These are phyloP conservation scores for Plasmodium cynomolgi DNA, from an alignment of 169 alveolate species.

Conservation along the genomic window DNA sequence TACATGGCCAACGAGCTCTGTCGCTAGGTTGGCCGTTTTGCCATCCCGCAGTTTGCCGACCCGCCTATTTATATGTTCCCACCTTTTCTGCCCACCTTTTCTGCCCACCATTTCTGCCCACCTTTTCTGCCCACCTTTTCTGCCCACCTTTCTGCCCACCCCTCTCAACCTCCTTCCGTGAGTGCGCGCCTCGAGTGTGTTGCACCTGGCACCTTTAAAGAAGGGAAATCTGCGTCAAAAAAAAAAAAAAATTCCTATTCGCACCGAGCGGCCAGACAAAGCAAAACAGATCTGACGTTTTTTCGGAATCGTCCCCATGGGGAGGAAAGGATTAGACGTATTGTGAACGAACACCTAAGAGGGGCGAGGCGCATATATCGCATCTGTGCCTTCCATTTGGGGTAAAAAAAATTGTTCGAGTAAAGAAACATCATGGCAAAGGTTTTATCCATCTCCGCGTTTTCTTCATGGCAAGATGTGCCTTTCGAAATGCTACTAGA, in stretches of 20 bases:
- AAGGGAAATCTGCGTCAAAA: background rate
- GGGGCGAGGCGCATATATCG: background rate
- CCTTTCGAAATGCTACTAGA: background rate
- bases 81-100: background rate
- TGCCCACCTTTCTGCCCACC: background rate
- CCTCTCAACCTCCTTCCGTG: background rate
- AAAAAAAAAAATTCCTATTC: background rate
- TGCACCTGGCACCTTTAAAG: background rate
- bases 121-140: background rate
- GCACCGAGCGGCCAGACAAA: background rate
- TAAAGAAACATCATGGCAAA: background rate
- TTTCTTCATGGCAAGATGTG: background rate
- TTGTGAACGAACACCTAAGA: background rate
- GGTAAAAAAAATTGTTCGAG: background rate
- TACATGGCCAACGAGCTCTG: constrained; percentile 13
- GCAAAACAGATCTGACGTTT: background rate
- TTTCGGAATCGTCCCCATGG: background rate
- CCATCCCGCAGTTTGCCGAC: background rate
- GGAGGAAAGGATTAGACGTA: background rate
- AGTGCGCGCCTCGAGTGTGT: background rate
- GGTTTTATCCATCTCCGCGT: background rate
- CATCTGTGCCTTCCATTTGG: background rate
- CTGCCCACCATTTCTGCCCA: background rate
- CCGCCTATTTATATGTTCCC: background rate
- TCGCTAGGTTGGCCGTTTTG: background rate